phyloP scores from a whole-genome alignment of 2,329 filamentous ascomycete species.

The Nigrograna mackinnonii region DNA sequence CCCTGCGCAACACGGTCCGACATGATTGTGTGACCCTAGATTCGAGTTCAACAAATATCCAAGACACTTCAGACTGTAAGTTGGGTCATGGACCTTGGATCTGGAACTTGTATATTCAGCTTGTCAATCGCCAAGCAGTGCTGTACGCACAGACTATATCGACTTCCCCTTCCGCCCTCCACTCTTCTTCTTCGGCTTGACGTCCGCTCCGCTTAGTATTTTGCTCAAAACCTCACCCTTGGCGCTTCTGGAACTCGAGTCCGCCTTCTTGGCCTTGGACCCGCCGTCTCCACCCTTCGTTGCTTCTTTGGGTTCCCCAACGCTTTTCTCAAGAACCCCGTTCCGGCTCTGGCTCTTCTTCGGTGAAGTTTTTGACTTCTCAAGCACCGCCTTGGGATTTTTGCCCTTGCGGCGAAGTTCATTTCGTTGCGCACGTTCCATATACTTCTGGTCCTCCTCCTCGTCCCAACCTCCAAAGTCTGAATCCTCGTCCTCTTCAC shows the following conservation, averaged over 20 bases:
- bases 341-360: conserved; percentile 23
- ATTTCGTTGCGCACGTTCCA: conserved; percentile 49
- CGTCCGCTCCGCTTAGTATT: conserved; percentile 9
- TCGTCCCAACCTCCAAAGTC: conserved; percentile 56
- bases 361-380: conserved; percentile 13
- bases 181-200: conserved; percentile 13
- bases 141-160: conserved; percentile 2
- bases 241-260: conserved; percentile 2
- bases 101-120: no score
- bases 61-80: no score
- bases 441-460: conserved; percentile 53
- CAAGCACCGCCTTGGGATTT: conserved; percentile 45
- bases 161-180: conserved; percentile 11
- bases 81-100: no score
- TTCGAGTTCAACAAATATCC: no score
- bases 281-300: not conserved
- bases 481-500: conserved; percentile 31
- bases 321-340: no score
- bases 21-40: no score
- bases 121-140: no score
- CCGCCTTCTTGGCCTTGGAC: conserved; percentile 16
- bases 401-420: conserved; percentile 51
- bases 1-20: no score
- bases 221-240: conserved; percentile 10
- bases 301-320: no score